These are phyloP conservation scores for Radiomyces spectabilis DNA, from an alignment of 192 early-diverging fungal species.

Conservation along the genomic window DNA sequence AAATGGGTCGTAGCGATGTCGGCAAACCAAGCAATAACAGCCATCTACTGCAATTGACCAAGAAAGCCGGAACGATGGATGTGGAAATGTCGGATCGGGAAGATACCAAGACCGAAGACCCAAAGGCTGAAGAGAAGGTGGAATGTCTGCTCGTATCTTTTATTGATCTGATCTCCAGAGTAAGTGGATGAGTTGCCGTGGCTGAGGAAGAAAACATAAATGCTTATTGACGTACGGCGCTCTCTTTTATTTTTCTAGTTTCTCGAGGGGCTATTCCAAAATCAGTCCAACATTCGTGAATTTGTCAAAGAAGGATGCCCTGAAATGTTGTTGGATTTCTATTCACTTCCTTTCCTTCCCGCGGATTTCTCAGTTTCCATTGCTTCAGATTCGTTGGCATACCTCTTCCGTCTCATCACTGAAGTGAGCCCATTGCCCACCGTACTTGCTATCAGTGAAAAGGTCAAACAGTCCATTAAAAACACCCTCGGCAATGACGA, in stretches of 20 bases:
- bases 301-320: slow-evolving; percentile 62
- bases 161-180: slow-evolving; percentile 59
- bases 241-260: slow-evolving; percentile 37
- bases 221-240: not conserved
- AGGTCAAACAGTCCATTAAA: slow-evolving; percentile 39
- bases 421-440: slow-evolving; percentile 54
- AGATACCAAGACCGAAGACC: slow-evolving; percentile 7
- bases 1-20: slow-evolving; percentile 40
- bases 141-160: slow-evolving; percentile 46
- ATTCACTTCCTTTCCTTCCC: slow-evolving; percentile 59
- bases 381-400: slow-evolving; percentile 59
- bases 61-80: slow-evolving; percentile 38
- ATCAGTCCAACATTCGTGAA: slow-evolving; percentile 62
- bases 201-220: not conserved
- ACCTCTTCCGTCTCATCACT: slow-evolving; percentile 61
- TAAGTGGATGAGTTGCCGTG: slow-evolving; percentile 19
- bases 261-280: slow-evolving; percentile 82
- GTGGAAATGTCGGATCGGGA: slow-evolving; percentile 16
- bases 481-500: slow-evolving; percentile 40
- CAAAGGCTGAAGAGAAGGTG: slow-evolving; percentile 39
- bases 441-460: slow-evolving; percentile 43
- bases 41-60: slow-evolving; percentile 35
- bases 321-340: slow-evolving; percentile 54
- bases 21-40: slow-evolving; percentile 28
- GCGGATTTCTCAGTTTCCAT: slow-evolving; percentile 61